A percentile compares a stretch with the other conserved stretches of the same genome.
Conservation (phyloP, 2,329 filamentous ascomycete genomes). For the Diaporthe australafricana region DNA sequence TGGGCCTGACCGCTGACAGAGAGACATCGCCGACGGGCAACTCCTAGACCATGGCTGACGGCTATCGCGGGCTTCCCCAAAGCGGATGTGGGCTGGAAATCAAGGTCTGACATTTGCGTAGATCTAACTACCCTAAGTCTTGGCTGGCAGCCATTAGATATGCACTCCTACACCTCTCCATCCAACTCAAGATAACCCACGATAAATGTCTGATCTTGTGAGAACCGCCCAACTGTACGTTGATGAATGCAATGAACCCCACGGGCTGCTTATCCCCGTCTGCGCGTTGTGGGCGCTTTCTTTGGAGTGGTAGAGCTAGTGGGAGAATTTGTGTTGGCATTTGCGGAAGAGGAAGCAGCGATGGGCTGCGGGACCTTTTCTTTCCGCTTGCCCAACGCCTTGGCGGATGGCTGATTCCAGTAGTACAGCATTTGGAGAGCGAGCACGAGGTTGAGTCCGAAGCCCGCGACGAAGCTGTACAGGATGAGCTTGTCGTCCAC, state of each 20-base stretch:
- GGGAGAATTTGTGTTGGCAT: slow-evolving; percentile 40
- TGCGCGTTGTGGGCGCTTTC: slow-evolving; percentile 56
- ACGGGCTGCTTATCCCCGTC: slow-evolving; percentile 49
- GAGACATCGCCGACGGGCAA: background rate
- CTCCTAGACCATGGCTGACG: slow-evolving; percentile 14
- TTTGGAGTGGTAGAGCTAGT: slow-evolving; percentile 43
- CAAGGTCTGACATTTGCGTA: slow-evolving; percentile 29
- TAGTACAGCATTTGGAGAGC: slow-evolving; percentile 95
- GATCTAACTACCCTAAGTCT: slow-evolving; percentile 29
- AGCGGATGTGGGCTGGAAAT: slow-evolving; percentile 13
- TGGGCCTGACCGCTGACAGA: slow-evolving; percentile 14
- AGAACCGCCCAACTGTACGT: background rate
- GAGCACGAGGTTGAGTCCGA: slow-evolving; percentile 87
- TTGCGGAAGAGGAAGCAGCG: slow-evolving; percentile 41
- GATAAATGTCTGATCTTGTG: slow-evolving; percentile 18
- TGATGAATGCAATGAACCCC: slow-evolving; percentile 6
- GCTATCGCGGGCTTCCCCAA: slow-evolving; percentile 25
- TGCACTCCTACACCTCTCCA: slow-evolving; percentile 16
- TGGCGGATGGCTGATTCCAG: slow-evolving; percentile 76
- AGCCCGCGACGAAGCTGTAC: slow-evolving; percentile 93
- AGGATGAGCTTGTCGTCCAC: slow-evolving; percentile 97
- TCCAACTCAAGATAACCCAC: slow-evolving; percentile 12
- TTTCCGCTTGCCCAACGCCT: slow-evolving; percentile 54
- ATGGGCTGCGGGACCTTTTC: slow-evolving; percentile 44
- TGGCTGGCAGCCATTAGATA: slow-evolving; percentile 28